Evolutionary conservation across 2,329 filamentous ascomycete species (phyloP).

Genomic region (Escovopsis sp.): DNA sequence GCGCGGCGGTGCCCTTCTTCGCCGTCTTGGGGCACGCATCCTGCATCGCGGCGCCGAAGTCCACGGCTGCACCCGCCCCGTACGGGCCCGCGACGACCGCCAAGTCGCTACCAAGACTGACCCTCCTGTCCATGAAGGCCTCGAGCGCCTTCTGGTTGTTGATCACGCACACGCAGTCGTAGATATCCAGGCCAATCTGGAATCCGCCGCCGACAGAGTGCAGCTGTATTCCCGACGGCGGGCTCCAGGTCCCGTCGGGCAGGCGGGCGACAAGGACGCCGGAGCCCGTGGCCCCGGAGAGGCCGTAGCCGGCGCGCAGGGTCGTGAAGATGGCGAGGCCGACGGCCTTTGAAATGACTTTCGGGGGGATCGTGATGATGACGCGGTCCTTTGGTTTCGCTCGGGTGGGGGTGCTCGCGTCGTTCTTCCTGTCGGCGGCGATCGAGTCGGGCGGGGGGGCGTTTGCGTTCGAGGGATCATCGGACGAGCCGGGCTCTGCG

Average conservation of each 20-base stretch:
- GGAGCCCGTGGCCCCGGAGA: constrained; percentile 52
- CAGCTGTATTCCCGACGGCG: constrained; percentile 69
- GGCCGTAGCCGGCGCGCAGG: constrained; percentile 49
- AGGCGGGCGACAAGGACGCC: constrained; percentile 49
- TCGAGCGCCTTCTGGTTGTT: constrained; percentile 63
- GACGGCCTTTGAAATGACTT: constrained; percentile 50
- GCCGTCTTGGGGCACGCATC: constrained; percentile 7
- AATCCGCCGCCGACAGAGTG: constrained; percentile 71
- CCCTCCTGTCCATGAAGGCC: constrained; percentile 60
- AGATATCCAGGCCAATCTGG: constrained; percentile 70
- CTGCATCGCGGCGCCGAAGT: constrained; percentile 29
- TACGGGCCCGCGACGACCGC: constrained; percentile 57
- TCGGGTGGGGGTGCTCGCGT: constrained; percentile 18
- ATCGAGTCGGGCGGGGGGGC: constrained; percentile 17
- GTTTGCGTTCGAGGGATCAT: constrained; percentile 8
- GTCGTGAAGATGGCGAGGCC: constrained; percentile 62
- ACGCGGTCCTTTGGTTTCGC: constrained; percentile 31
- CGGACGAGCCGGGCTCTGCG: constrained; percentile 19
- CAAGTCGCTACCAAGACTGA: constrained; percentile 66
- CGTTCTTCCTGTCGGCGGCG: constrained; percentile 13
- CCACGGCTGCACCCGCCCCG: constrained; percentile 59
- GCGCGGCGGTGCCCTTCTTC: neutral
- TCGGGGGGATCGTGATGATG: constrained; percentile 38
- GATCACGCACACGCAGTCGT: constrained; percentile 79
- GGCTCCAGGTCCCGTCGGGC: constrained; percentile 57